Conservation (phyloP, 2,329 filamentous ascomycete species). For the Basipetospora chlamydospora region DNA sequence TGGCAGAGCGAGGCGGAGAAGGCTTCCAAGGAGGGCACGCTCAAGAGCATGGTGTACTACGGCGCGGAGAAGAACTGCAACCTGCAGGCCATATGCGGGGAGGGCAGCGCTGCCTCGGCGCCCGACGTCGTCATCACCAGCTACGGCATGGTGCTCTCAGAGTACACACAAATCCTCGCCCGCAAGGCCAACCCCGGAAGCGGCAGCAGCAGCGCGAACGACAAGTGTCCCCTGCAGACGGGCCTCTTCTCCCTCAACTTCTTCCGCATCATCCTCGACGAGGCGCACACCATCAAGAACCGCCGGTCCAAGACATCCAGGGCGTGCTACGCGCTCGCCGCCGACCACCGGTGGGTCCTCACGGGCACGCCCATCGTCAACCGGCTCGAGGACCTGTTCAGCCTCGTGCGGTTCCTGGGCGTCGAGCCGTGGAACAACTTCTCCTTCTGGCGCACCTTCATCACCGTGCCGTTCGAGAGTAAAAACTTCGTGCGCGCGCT, state of each 20-base stretch:
- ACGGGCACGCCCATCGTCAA: conserved; percentile 97
- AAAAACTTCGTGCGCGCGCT: conserved; percentile 87
- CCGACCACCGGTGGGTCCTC: conserved; percentile 78
- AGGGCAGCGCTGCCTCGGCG: conserved; percentile 56
- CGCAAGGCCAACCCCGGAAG: conserved; percentile 50
- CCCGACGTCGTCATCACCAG: conserved; percentile 90
- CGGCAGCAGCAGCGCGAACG: too few relatives aligned
- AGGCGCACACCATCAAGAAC: conserved; percentile 88
- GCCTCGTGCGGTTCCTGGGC: conserved; percentile 76
- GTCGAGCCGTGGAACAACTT: conserved; percentile 99
- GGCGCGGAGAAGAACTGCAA: conserved; percentile 72
- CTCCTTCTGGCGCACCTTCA: conserved; percentile 98
- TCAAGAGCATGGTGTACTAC: conserved; percentile 85
- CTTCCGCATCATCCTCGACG: conserved; percentile 88
- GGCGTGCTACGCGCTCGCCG: conserved; percentile 81
- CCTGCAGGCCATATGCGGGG: conserved; percentile 63
- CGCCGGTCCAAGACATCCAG: conserved; percentile 84
- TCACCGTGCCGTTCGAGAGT: conserved; percentile 91
- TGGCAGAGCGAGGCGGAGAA: conserved; percentile 95
- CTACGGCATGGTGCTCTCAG: conserved; percentile 82
- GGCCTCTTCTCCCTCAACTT: conserved; percentile 88
- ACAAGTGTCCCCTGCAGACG: conserved; percentile 45
- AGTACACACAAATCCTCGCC: conserved; percentile 52
- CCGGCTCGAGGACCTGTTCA: conserved; percentile 86
- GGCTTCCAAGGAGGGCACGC: conserved; percentile 67